Percentiles rank a stretch among this genome's conserved stretches.
phyloP scores from a whole-genome alignment of 2,329 filamentous ascomycete species.

The Scytalidium sp. region DNA sequence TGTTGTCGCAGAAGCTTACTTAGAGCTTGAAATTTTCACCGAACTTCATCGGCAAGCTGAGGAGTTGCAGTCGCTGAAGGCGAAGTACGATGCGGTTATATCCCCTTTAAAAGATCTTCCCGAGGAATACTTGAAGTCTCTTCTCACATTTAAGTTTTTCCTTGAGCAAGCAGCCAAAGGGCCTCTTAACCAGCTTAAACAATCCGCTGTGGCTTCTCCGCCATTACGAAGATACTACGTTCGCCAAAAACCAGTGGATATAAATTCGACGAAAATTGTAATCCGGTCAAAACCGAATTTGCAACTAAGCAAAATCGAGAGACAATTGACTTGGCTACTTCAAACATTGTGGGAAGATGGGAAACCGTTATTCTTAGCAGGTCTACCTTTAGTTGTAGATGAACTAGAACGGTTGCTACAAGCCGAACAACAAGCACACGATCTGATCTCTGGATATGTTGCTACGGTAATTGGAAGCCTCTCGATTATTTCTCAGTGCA shows the following conservation, averaged over 20 bases:
- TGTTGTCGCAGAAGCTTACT: slow-evolving; percentile 30
- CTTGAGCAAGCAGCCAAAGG: slow-evolving; percentile 31
- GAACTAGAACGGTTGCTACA: slow-evolving; percentile 13
- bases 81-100: slow-evolving; percentile 30
- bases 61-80: slow-evolving; percentile 25
- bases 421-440: slow-evolving; percentile 12
- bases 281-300: slow-evolving; percentile 1
- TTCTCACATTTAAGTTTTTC: slow-evolving; percentile 37
- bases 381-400: slow-evolving; percentile 14
- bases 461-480: slow-evolving; percentile 10
- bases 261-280: slow-evolving; percentile 18
- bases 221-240: slow-evolving; percentile 34
- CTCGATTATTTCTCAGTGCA: slow-evolving; percentile 11
- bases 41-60: slow-evolving; percentile 17
- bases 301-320: neutral
- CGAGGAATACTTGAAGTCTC: slow-evolving; percentile 32
- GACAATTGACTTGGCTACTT: slow-evolving; percentile 8
- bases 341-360: slow-evolving; percentile 9
- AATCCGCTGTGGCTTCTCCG: slow-evolving; percentile 32
- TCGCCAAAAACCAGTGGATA: slow-evolving; percentile 20
- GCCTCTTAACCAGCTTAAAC: slow-evolving; percentile 25
- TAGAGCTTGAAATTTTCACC: slow-evolving; percentile 8
- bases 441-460: slow-evolving; percentile 15
- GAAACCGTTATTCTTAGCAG: slow-evolving; percentile 1
- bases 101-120: slow-evolving; percentile 31